Evolutionary conservation across 1,139 yeast genomes (phyloP).

Genomic region (Protomyces inundatus): DNA sequence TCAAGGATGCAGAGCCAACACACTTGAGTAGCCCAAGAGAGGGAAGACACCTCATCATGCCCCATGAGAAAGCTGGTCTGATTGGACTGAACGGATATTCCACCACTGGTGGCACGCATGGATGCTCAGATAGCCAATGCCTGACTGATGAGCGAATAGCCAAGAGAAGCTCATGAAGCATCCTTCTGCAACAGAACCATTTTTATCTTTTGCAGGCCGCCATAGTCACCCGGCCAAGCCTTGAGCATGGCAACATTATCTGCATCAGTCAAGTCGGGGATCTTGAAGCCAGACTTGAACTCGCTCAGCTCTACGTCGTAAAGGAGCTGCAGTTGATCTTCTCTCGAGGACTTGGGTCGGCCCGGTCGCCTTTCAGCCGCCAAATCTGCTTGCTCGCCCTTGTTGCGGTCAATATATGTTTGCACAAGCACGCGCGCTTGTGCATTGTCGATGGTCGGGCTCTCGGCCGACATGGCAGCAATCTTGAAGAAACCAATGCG

Average conservation of each 20-base stretch:
- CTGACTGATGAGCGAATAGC: not conserved
- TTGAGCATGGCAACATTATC: constrained; percentile 9
- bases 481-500: constrained; percentile 22
- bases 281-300: constrained; percentile 14
- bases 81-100: too few relatives aligned
- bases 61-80: too few relatives aligned
- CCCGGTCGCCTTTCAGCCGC: constrained; percentile 14
- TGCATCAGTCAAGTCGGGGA: constrained; percentile 20
- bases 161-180: not conserved
- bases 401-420: constrained; percentile 19
- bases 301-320: constrained; percentile 17
- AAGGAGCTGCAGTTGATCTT: constrained; percentile 12
- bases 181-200: not conserved
- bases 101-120: too few relatives aligned
- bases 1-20: too few relatives aligned
- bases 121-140: too few relatives aligned
- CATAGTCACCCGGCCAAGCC: constrained; percentile 22
- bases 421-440: constrained; percentile 8
- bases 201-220: constrained; percentile 17
- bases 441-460: constrained; percentile 1
- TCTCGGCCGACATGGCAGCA: constrained; percentile 13
- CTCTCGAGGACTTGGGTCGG: constrained; percentile 14
- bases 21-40: too few relatives aligned
- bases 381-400: constrained; percentile 8
- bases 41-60: too few relatives aligned